Evolutionary conservation across 192 early-diverging fungal species (phyloP).

Genomic region (Coemansia sp.): DNA sequence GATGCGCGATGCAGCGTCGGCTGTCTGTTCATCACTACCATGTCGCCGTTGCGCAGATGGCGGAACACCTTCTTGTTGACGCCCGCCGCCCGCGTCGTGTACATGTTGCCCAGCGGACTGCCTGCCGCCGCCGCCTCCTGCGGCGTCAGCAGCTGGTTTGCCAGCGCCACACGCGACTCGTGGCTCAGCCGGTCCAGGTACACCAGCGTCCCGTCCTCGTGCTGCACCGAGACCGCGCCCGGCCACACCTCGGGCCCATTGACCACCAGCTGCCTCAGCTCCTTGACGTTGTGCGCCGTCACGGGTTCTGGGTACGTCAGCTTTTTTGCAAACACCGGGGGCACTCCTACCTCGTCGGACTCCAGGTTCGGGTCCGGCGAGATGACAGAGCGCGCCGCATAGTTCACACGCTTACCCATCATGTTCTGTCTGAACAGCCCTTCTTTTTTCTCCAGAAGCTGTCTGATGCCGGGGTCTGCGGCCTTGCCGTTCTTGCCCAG

Average conservation of each 20-base stretch:
- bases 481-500: slow-evolving; percentile 59
- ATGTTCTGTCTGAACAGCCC: slow-evolving; percentile 99
- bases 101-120: slow-evolving; percentile 54
- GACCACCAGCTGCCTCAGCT: slow-evolving; percentile 87
- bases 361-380: slow-evolving; percentile 98
- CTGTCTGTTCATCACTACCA: slow-evolving; percentile 97
- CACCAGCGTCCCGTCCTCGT: slow-evolving; percentile 90
- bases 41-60: slow-evolving; percentile 96
- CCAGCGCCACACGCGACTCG: slow-evolving; percentile 89
- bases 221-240: slow-evolving; percentile 91
- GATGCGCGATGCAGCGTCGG: slow-evolving; percentile 99
- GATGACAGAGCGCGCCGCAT: slow-evolving; percentile 96
- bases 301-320: slow-evolving; percentile 99
- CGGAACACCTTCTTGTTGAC: slow-evolving; percentile 97
- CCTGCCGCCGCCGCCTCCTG: slow-evolving; percentile 57
- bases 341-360: slow-evolving; percentile 96
- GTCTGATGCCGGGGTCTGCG: slow-evolving; percentile 88
- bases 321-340: slow-evolving; percentile 90
- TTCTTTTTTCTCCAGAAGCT: slow-evolving; percentile 98
- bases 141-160: slow-evolving; percentile 87
- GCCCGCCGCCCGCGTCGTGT: slow-evolving; percentile 62
- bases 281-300: slow-evolving; percentile 91
- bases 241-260: slow-evolving; percentile 97
- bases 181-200: slow-evolving; percentile 77
- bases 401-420: slow-evolving; percentile 99